Evolutionary conservation across 2,329 filamentous ascomycete species (phyloP).

Genomic region (Pseudogymnoascus sp.): DNA sequence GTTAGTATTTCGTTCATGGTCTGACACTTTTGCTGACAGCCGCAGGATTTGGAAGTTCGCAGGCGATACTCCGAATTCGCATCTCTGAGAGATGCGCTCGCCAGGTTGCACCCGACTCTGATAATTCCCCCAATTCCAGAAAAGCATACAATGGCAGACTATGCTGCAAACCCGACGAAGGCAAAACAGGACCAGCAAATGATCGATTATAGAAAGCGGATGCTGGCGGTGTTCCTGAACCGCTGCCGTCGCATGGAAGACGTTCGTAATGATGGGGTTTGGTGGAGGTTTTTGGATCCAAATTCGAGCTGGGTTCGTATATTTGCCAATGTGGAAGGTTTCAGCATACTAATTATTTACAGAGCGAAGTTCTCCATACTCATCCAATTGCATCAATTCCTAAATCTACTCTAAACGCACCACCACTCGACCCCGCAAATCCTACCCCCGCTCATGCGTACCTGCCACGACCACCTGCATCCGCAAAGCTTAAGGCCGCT

Average conservation of each 20-base stretch:
- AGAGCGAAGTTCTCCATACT: slow-evolving; percentile 93
- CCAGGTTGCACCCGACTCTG: slow-evolving; percentile 85
- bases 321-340: neutral
- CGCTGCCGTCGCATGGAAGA: slow-evolving; percentile 88
- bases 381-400: slow-evolving; percentile 86
- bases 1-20: slow-evolving; percentile 40
- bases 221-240: slow-evolving; percentile 93
- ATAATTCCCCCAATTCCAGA: slow-evolving; percentile 96
- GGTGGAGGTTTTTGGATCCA: slow-evolving; percentile 95
- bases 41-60: slow-evolving; percentile 85
- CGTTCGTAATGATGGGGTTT: slow-evolving; percentile 85
- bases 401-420: slow-evolving; percentile 88
- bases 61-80: slow-evolving; percentile 95
- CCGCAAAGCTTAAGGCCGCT: slow-evolving; percentile 67
- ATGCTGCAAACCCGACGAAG: slow-evolving; percentile 94
- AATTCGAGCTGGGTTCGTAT: slow-evolving; percentile 80
- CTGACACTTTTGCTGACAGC: slow-evolving; percentile 17
- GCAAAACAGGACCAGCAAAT: slow-evolving; percentile 97
- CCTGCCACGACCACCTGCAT: slow-evolving; percentile 76
- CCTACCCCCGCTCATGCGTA: slow-evolving; percentile 79
- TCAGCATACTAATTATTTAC: slow-evolving; percentile 18
- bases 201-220: slow-evolving; percentile 92
- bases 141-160: slow-evolving; percentile 98
- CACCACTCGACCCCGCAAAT: slow-evolving; percentile 91
- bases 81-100: slow-evolving; percentile 79